Conservation (phyloP, 495 filamentous ascomycete species). For the Penicillium parvum region DNA sequence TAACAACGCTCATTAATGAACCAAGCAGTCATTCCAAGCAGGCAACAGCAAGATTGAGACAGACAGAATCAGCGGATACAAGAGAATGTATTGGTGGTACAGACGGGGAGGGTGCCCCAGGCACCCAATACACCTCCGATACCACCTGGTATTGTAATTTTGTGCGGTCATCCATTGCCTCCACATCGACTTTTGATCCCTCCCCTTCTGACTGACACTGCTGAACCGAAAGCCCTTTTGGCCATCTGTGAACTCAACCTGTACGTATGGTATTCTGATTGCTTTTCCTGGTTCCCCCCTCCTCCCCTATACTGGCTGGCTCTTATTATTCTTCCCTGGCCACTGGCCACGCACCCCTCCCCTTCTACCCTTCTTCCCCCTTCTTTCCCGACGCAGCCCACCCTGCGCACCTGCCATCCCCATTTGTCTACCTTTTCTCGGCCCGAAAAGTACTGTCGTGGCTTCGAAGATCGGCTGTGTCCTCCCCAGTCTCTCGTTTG, state of each 20-base stretch:
- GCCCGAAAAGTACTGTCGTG: conserved; percentile 18
- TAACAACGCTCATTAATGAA: background rate
- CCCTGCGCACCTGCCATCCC: conserved; percentile 14
- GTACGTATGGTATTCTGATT: conserved; percentile 11
- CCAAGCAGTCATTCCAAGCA: background rate
- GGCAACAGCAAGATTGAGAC: background rate
- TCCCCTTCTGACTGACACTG: conserved; percentile 18
- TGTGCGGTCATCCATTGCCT: conserved; percentile 13
- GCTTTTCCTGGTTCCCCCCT: conserved; percentile 7
- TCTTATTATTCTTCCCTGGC: conserved; percentile 10
- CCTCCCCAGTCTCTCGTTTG: conserved; percentile 11
- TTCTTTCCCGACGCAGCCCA: conserved; percentile 12
- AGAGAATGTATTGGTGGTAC: conserved; percentile 2
- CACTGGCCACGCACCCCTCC: conserved; percentile 40
- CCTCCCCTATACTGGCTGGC: conserved; percentile 1
- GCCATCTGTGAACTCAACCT: conserved; percentile 7
- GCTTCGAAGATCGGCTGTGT: conserved; percentile 15
- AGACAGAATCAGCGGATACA: background rate
- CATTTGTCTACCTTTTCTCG: conserved; percentile 19
- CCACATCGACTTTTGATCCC: conserved; percentile 15
- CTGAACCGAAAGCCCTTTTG: conserved; percentile 12
- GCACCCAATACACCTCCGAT: background rate
- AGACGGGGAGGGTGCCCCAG: too few relatives aligned
- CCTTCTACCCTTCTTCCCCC: conserved; percentile 12
- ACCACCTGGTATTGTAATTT: conserved; percentile 1